A percentile compares a stretch with the other conserved stretches of the same genome.
Evolutionary conservation across 2,329 filamentous ascomycete genomes (phyloP).

Genomic region (Fusarium denticulatum): DNA sequence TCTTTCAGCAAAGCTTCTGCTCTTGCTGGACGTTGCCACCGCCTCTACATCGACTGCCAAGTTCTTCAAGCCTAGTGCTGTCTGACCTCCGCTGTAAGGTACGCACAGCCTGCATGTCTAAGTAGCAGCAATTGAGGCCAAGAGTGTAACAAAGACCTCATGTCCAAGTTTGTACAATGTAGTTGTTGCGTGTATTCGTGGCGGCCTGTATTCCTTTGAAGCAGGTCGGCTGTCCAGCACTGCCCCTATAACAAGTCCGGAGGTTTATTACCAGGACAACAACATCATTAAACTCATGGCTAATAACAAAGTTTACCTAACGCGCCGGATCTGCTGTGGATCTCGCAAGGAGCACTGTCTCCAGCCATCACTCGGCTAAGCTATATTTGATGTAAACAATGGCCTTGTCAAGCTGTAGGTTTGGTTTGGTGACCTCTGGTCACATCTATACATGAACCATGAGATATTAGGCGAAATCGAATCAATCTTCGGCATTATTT

Average conservation of each 20-base stretch:
- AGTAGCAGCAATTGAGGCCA: background rate
- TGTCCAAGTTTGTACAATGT: background rate
- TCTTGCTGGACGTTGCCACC: conserved; percentile 6
- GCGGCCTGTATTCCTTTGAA: background rate
- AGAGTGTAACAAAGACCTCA: background rate
- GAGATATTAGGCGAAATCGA: conserved; percentile 1
- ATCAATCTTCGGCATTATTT: conserved; percentile 4
- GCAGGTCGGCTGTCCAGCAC: background rate
- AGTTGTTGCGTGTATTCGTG: background rate
- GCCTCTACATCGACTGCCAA: background rate
- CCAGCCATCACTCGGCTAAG: conserved; percentile 6
- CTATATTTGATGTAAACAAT: conserved; percentile 5
- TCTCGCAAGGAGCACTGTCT: background rate
- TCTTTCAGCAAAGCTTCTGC: background rate
- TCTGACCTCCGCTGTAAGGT: conserved; percentile 9
- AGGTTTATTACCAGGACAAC: background rate
- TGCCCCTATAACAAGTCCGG: background rate
- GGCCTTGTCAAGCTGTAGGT: background rate
- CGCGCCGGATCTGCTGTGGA: background rate
- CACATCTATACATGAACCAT: background rate
- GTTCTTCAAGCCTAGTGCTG: background rate
- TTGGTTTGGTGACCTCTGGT: background rate
- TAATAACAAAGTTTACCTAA: conserved; percentile 6
- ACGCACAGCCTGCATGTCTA: conserved; percentile 6
- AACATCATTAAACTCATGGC: background rate